A percentile compares a stretch with the other conserved stretches of the same genome.
Evolutionary conservation across 768 basidiomycete species (phyloP).

Genomic region (Lactarius trivialis): DNA sequence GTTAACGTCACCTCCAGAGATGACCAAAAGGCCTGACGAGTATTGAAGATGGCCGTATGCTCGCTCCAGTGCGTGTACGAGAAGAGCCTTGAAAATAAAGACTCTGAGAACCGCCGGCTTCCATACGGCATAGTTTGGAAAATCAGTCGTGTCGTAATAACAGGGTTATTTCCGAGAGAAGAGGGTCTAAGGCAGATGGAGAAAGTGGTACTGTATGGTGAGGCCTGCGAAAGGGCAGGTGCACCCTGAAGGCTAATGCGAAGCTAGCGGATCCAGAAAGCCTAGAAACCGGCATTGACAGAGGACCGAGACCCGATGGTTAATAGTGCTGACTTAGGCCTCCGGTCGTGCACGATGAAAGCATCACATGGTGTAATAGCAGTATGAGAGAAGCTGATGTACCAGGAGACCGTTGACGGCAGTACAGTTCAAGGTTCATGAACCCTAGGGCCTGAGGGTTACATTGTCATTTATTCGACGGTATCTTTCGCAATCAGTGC

Average conservation of each 20-base stretch:
- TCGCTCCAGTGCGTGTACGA: neutral
- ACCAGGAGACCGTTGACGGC: neutral
- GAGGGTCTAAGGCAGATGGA: constrained; percentile 30
- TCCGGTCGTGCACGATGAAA: neutral
- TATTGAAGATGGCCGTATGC: constrained; percentile 29
- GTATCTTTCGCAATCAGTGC: neutral
- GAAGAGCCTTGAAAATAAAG: constrained; percentile 42
- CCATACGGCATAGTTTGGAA: neutral
- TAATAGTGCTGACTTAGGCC: neutral
- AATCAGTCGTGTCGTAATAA: neutral
- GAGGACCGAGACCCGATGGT: neutral
- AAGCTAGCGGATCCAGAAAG: neutral
- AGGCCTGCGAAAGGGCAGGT: neutral
- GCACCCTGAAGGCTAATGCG: neutral
- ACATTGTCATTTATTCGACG: neutral
- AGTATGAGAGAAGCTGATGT: neutral
- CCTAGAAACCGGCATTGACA: neutral
- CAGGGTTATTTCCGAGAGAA: constrained; percentile 26
- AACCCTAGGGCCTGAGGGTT: neutral
- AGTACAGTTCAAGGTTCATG: neutral
- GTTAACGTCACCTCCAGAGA: constrained; percentile 45
- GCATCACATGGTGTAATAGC: neutral
- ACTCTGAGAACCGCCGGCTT: constrained; percentile 19
- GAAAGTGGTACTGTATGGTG: neutral
- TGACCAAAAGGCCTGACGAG: constrained; percentile 44